A percentile compares a stretch with the other conserved stretches of the same genome.
phyloP scores from a whole-genome alignment of 2,329 filamentous ascomycete species.

The Epichloe elymi region DNA sequence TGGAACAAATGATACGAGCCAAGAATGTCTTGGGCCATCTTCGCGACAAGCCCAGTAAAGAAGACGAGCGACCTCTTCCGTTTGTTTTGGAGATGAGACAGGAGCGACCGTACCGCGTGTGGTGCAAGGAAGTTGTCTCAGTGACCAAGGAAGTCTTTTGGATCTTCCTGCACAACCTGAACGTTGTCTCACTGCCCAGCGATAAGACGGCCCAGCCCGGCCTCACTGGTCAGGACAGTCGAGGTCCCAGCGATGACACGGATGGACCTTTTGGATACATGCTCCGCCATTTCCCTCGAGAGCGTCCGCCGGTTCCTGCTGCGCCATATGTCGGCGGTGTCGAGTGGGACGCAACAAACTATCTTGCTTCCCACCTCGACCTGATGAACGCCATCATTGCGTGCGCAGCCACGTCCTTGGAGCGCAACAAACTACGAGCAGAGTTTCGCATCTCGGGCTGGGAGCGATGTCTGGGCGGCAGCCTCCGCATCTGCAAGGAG shows the following conservation, averaged over 20 bases:
- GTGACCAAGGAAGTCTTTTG: conserved; percentile 98
- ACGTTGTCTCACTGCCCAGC: conserved; percentile 59
- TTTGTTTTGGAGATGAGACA: conserved; percentile 87
- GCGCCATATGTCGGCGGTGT: conserved; percentile 94
- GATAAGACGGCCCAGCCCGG: conserved; percentile 18
- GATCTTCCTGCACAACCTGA: conserved; percentile 94
- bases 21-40: conserved; percentile 66
- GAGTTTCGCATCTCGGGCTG: conserved; percentile 75
- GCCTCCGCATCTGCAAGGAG: conserved; percentile 83
- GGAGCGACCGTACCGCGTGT: conserved; percentile 78
- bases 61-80: conserved; percentile 61
- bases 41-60: conserved; percentile 63
- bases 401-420: conserved; percentile 53
- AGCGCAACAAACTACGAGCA: conserved; percentile 66
- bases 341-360: conserved; percentile 98
- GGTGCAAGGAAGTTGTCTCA: conserved; percentile 83
- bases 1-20: conserved; percentile 55
- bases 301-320: conserved; percentile 79
- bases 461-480: conserved; percentile 78
- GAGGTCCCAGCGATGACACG: conserved; percentile 5
- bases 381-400: conserved; percentile 84
- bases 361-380: conserved; percentile 83
- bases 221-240: conserved; percentile 4
- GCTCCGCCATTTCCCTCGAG: conserved; percentile 64
- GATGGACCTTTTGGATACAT: conserved; percentile 46